A percentile compares a stretch with the other conserved stretches of the same genome.
Conservation (phyloP, 352 stramenopile genomes). For the Phytophthora colocasiae region DNA sequence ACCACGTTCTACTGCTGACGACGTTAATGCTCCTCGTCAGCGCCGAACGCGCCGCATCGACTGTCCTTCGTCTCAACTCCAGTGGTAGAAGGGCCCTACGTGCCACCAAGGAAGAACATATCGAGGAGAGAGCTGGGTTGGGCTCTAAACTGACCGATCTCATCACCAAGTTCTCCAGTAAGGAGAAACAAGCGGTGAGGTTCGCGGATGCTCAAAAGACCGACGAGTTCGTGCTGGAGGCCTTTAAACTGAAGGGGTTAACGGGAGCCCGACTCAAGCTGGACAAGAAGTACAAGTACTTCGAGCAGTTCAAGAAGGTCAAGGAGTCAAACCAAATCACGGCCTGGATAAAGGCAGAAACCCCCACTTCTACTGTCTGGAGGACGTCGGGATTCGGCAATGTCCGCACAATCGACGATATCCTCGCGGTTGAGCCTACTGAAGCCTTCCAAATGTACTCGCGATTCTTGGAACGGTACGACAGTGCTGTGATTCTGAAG, state of each 20-base stretch:
- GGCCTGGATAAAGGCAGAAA: not conserved
- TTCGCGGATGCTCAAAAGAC: not conserved
- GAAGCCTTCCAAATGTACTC: not conserved
- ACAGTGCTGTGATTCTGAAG: not conserved
- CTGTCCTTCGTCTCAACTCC: no score
- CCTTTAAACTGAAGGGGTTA: not conserved
- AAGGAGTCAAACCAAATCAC: not conserved
- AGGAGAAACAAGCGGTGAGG: not conserved
- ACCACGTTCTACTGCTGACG: no score
- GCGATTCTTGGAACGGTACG: not conserved
- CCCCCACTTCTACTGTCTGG: not conserved
- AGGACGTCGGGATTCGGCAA: not conserved
- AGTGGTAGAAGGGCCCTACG: no score
- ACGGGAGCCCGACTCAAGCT: not conserved
- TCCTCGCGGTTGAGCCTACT: not conserved
- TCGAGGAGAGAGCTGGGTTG: no score
- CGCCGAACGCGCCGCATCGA: no score
- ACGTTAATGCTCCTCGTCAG: no score
- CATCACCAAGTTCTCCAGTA: not conserved
- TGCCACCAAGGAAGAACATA: no score
- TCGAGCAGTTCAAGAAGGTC: not conserved
- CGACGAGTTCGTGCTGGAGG: not conserved
- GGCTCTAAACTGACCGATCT: no score
- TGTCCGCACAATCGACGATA: not conserved
- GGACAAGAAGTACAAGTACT: conserved; percentile 7